Evolutionary conservation across 768 basidiomycete genomes (phyloP).

Genomic region (Tylopilus plumbeoviolaceoides): DNA sequence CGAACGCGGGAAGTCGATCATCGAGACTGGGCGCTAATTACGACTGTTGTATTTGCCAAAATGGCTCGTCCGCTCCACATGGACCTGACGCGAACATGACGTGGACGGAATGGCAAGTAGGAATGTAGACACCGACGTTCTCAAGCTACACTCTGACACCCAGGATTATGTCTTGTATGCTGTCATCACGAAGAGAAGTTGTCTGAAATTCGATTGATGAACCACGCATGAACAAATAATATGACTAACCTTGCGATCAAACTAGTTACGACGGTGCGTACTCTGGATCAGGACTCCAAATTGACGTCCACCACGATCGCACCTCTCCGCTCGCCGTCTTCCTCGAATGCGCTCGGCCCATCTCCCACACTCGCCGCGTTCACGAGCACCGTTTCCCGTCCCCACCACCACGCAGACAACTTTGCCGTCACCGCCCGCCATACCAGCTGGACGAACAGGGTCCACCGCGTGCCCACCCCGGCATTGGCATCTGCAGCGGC

Average conservation of each 20-base stretch:
- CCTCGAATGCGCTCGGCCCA: constrained; percentile 4
- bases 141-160: too few species aligned
- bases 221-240: not conserved
- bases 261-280: not conserved
- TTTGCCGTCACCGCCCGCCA: constrained; percentile 10
- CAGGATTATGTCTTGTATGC: not conserved
- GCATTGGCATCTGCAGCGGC: constrained; percentile 2
- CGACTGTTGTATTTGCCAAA: too few species aligned
- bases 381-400: constrained; percentile 26
- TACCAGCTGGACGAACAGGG: constrained; percentile 13
- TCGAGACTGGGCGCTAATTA: too few species aligned
- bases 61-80: too few species aligned
- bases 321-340: constrained; percentile 20
- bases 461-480: constrained; percentile 9
- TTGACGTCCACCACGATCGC: constrained; percentile 28
- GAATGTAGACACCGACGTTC: too few species aligned
- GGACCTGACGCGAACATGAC: too few species aligned
- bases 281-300: constrained; percentile 2
- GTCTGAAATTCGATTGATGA: not conserved
- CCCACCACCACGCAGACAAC: constrained; percentile 6
- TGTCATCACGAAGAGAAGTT: not conserved
- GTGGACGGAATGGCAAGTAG: too few species aligned
- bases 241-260: not conserved
- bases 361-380: constrained; percentile 31
- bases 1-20: too few species aligned